These are phyloP conservation scores for Pichia occidentalis DNA, from an alignment of 805 yeast genomes.

Conservation along the genomic window DNA sequence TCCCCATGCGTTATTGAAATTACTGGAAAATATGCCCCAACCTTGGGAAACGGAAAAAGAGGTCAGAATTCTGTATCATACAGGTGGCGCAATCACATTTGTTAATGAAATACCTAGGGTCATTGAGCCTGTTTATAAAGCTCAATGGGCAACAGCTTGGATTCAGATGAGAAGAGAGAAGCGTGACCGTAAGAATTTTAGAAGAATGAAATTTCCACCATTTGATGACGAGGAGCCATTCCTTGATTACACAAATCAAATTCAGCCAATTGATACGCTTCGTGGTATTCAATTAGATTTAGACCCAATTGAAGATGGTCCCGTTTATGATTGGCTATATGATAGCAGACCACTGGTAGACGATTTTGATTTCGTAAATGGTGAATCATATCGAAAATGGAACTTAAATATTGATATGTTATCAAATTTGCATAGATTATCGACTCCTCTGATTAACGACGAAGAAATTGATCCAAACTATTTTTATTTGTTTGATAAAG, in stretches of 20 bases:
- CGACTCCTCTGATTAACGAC: conserved; percentile 59
- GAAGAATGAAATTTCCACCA: conserved; percentile 89
- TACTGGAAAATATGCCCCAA: conserved; percentile 94
- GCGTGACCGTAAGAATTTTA: conserved; percentile 81
- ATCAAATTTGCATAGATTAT: conserved; percentile 57
- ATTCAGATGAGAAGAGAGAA: conserved; percentile 89
- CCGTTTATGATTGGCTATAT: conserved; percentile 70
- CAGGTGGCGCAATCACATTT: conserved; percentile 90
- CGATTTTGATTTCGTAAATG: conserved; percentile 50
- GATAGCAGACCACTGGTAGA: conserved; percentile 70
- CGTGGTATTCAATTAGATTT: conserved; percentile 66
- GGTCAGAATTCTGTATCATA: conserved; percentile 83
- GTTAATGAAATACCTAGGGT: conserved; percentile 91
- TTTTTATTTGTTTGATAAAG: conserved; percentile 66
- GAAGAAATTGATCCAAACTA: conserved; percentile 54
- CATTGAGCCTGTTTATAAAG: conserved; percentile 81
- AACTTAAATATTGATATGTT: conserved; percentile 51
- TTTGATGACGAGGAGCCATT: conserved; percentile 98
- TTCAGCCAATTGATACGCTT: conserved; percentile 63
- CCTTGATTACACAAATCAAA: conserved; percentile 69
- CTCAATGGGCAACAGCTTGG: conserved; percentile 97
- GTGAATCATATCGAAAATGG: conserved; percentile 76
- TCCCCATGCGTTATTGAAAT: conserved; percentile 90
- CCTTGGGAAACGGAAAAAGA: conserved; percentile 93
- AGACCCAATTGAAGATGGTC: conserved; percentile 55